Percentiles rank a stretch among this genome's conserved stretches.
These are phyloP conservation scores for Magnolia kwangsiensis DNA, from an alignment of 164 flowering plant species.

Conservation along the genomic window DNA sequence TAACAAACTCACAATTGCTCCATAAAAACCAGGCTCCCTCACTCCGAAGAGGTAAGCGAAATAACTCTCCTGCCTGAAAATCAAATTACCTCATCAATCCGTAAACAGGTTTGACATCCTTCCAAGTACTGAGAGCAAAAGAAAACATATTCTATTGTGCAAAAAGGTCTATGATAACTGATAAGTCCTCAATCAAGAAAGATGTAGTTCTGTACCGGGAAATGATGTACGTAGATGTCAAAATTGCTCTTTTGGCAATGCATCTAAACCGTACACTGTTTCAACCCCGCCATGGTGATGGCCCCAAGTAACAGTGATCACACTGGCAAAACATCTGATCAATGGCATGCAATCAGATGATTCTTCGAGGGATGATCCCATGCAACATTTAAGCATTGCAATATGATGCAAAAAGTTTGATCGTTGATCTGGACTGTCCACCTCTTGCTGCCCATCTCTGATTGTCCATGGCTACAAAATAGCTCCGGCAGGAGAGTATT, in stretches of 20 bases:
- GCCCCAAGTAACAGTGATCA: not conserved
- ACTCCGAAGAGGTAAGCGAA: slow-evolving; percentile 96
- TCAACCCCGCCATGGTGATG: not conserved
- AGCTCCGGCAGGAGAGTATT: too few relatives aligned
- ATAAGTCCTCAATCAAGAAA: not conserved
- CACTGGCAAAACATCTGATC: not conserved
- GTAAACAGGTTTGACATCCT: slow-evolving; percentile 1
- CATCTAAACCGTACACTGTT: not conserved
- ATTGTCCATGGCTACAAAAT: too few relatives aligned
- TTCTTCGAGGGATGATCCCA: too few relatives aligned
- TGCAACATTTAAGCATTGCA: too few relatives aligned
- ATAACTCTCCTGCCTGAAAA: slow-evolving; percentile 85
- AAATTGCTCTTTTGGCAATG: not conserved
- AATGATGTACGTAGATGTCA: not conserved
- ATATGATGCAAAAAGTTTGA: too few relatives aligned
- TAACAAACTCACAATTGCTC: slow-evolving; percentile 70
- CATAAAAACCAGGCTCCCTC: slow-evolving; percentile 83
- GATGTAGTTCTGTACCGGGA: not conserved
- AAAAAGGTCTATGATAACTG: not conserved
- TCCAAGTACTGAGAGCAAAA: not conserved
- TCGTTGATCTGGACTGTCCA: too few relatives aligned
- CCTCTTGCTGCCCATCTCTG: too few relatives aligned
- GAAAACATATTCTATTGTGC: not conserved
- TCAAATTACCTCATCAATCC: slow-evolving; percentile 8
- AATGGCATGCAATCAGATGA: not conserved